These are phyloP conservation scores for Themeda triandra DNA, from an alignment of 176 grass and related monocot genomes.

Conservation along the genomic window DNA sequence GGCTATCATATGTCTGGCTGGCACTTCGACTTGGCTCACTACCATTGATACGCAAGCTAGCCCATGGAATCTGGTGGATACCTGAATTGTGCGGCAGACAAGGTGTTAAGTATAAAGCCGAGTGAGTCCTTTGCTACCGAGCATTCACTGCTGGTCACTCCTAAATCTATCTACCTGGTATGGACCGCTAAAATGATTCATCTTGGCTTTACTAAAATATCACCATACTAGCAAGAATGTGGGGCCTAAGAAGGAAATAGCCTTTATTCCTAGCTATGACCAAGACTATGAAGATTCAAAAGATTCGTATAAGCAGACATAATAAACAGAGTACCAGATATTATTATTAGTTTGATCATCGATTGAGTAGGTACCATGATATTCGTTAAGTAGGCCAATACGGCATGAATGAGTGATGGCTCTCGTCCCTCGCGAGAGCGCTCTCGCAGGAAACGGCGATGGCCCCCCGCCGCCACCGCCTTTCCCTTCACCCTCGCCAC, in stretches of 20 bases:
- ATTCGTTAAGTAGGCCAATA: too few species aligned
- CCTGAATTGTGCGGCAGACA: neutral
- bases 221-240: neutral
- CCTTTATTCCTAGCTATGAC: neutral
- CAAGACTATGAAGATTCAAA: neutral
- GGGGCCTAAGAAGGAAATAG: neutral
- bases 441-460: too few species aligned
- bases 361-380: neutral
- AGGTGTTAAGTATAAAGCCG: neutral
- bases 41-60: neutral
- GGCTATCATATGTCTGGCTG: neutral
- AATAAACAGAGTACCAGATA: neutral
- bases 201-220: neutral
- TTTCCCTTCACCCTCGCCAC: too few species aligned
- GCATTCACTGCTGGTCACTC: neutral
- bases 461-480: too few species aligned
- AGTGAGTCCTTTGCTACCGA: neutral
- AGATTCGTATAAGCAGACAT: neutral
- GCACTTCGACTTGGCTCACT: neutral
- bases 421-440: too few species aligned
- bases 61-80: neutral
- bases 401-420: too few species aligned
- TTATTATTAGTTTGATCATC: neutral
- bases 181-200: neutral
- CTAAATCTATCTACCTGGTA: neutral